Evolutionary conservation across 371 early-diverging fungal genomes (phyloP).

Genomic region (Rhizopus microsporus): DNA sequence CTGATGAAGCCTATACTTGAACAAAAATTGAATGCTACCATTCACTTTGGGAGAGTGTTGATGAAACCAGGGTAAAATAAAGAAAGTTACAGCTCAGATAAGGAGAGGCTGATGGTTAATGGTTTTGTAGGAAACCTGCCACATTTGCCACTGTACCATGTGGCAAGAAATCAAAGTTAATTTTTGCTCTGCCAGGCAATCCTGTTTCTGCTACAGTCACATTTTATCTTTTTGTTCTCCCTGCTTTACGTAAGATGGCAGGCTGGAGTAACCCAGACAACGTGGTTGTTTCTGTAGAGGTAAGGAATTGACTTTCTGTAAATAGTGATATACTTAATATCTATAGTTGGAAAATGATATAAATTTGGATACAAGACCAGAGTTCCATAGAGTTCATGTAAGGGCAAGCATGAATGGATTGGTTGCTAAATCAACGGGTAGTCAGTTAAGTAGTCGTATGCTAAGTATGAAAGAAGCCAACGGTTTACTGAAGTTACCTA

Average conservation of each 20-base stretch:
- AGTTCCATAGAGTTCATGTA: constrained; percentile 77
- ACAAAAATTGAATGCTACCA: constrained; percentile 68
- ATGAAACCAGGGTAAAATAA: constrained; percentile 86
- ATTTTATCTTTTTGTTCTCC: constrained; percentile 87
- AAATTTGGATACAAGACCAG: constrained; percentile 79
- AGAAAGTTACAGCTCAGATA: not conserved
- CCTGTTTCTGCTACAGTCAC: constrained; percentile 91
- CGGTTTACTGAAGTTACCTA: constrained; percentile 72
- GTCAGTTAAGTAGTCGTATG: constrained; percentile 82
- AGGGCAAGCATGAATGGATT: constrained; percentile 26
- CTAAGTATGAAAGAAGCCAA: constrained; percentile 80
- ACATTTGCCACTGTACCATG: constrained; percentile 81
- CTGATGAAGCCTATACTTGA: constrained; percentile 85
- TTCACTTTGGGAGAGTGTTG: constrained; percentile 88
- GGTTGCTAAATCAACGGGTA: constrained; percentile 69
- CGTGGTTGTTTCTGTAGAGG: constrained; percentile 63
- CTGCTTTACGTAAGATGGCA: constrained; percentile 77
- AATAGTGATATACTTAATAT: not conserved
- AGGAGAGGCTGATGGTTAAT: not conserved
- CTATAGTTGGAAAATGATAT: constrained; percentile 47
- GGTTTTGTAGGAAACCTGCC: constrained; percentile 74
- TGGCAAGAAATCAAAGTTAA: constrained; percentile 45
- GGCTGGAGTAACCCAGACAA: constrained; percentile 54
- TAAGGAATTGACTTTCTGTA: constrained; percentile 24
- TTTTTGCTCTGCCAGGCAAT: constrained; percentile 93